Percentiles rank a stretch among this genome's conserved stretches.
phyloP scores from a whole-genome alignment of 2,329 filamentous ascomycete species.

The Cryphonectria parasitica region DNA sequence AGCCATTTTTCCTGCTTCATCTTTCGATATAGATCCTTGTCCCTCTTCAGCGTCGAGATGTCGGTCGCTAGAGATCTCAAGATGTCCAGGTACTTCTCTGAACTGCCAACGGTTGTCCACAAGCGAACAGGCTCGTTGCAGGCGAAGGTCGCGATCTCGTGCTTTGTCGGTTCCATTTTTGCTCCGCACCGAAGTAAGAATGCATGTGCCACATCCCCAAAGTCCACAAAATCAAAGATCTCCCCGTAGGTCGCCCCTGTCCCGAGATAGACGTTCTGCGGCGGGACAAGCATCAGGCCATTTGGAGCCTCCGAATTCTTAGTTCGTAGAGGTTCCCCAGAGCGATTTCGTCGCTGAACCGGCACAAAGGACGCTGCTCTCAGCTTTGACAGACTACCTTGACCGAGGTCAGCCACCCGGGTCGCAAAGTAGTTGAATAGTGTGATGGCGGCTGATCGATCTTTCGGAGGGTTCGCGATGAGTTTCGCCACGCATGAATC shows the following conservation, averaged over 20 bases:
- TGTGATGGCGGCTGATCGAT: constrained; percentile 65
- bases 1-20: constrained; percentile 79
- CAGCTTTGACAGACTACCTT: constrained; percentile 62
- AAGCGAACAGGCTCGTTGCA: constrained; percentile 82
- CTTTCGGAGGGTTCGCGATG: constrained; percentile 71
- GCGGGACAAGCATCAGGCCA: constrained; percentile 61
- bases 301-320: constrained; percentile 45
- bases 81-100: constrained; percentile 85
- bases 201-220: constrained; percentile 82
- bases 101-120: constrained; percentile 75
- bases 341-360: constrained; percentile 44
- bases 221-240: constrained; percentile 97
- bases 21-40: constrained; percentile 76
- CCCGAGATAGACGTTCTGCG: constrained; percentile 80
- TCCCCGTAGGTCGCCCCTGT: constrained; percentile 72
- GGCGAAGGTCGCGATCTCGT: constrained; percentile 83
- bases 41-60: constrained; percentile 69
- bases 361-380: constrained; percentile 74
- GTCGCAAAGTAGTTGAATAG: constrained; percentile 85
- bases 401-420: constrained; percentile 73
- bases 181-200: constrained; percentile 89
- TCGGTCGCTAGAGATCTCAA: constrained; percentile 81
- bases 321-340: neutral
- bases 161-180: constrained; percentile 85
- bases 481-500: constrained; percentile 75